Evolutionary conservation across 306 rosid species (phyloP).

Genomic region (Abrus precatorius): DNA sequence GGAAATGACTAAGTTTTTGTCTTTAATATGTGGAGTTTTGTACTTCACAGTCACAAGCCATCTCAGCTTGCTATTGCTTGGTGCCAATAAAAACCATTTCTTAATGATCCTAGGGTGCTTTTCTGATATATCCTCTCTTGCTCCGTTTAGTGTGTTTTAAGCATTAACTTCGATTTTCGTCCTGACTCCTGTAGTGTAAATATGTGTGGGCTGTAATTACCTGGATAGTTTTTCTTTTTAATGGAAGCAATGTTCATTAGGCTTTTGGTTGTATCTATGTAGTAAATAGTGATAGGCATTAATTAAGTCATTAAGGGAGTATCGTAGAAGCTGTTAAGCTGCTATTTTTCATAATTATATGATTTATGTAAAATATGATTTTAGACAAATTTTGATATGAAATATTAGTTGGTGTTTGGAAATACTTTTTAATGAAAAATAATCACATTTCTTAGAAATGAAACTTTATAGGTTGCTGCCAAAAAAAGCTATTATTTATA

Average conservation of each 20-base stretch:
- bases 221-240: neutral
- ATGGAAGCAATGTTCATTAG: neutral
- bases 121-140: conserved; percentile 6
- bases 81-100: conserved; percentile 2
- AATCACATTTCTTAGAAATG: too few species aligned
- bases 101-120: conserved; percentile 29
- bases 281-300: neutral
- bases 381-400: neutral
- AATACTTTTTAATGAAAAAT: too few species aligned
- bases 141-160: neutral
- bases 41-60: neutral
- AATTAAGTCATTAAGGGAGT: neutral
- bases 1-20: conserved; percentile 19
- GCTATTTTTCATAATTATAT: neutral
- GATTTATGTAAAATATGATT: conserved; percentile 19
- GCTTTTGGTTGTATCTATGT: neutral
- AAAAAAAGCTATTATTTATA: too few species aligned
- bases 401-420: too few species aligned
- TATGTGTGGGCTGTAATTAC: neutral
- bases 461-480: too few species aligned
- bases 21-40: neutral
- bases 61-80: conserved; percentile 2
- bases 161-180: conserved; percentile 20
- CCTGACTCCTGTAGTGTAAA: conserved; percentile 24
- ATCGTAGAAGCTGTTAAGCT: neutral